Conservation (phyloP, 768 basidiomycete species). For the Auricularia heimuer region DNA sequence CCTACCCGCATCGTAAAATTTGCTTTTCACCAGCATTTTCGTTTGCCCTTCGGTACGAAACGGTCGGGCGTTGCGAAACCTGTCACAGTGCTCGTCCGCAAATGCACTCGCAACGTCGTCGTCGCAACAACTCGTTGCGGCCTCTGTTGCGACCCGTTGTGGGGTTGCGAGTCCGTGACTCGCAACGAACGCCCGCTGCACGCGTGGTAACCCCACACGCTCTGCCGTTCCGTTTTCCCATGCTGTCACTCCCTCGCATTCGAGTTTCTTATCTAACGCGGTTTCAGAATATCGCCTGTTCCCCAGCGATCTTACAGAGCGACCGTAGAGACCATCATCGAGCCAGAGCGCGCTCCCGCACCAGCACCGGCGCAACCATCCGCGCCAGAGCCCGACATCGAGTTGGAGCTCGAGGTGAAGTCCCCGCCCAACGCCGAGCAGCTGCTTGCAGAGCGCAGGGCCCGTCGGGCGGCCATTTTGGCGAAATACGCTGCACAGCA, state of each 20-base stretch:
- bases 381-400: slow-evolving; percentile 31
- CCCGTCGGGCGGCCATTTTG: slow-evolving; percentile 64
- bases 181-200: too few relatives aligned
- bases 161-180: too few relatives aligned
- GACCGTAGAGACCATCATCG: slow-evolving; percentile 14
- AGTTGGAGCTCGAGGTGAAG: slow-evolving; percentile 47
- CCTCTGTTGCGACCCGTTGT: too few relatives aligned
- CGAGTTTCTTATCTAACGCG: too few relatives aligned
- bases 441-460: slow-evolving; percentile 56
- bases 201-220: not conserved
- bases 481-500: slow-evolving; percentile 47
- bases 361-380: not conserved
- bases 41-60: too few relatives aligned
- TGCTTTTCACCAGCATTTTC: too few relatives aligned
- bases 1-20: too few relatives aligned
- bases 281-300: slow-evolving; percentile 52
- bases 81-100: too few relatives aligned
- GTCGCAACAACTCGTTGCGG: too few relatives aligned
- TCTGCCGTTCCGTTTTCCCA: not conserved
- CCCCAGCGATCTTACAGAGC: slow-evolving; percentile 9
- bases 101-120: too few relatives aligned
- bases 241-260: too few relatives aligned
- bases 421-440: slow-evolving; percentile 44
- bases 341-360: not conserved
- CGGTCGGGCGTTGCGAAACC: too few relatives aligned